A percentile compares a stretch with the other conserved stretches of the same genome.
Evolutionary conservation across 208 protist species (phyloP).

Genomic region (Trypanosomatidae sp.): DNA sequence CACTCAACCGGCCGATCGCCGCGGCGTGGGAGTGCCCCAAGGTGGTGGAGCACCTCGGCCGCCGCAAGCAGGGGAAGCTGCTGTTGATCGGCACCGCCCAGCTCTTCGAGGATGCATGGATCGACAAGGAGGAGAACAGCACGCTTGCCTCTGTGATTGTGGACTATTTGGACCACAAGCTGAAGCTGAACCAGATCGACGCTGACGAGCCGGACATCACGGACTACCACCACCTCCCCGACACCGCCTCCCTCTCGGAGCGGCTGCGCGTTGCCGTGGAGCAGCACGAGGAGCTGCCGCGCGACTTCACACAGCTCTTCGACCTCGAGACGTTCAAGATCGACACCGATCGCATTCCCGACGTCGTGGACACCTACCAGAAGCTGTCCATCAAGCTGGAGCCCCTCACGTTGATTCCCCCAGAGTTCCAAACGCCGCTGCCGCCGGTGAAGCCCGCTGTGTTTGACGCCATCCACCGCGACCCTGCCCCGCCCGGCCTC

Average conservation of each 20-base stretch:
- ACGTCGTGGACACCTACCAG: slow-evolving; percentile 90
- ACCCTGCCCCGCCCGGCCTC: slow-evolving; percentile 89
- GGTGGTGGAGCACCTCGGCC: slow-evolving; percentile 67
- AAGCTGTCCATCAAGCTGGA: slow-evolving; percentile 94
- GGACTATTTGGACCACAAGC: slow-evolving; percentile 81
- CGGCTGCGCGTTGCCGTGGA: slow-evolving; percentile 94
- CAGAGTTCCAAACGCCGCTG: slow-evolving; percentile 95
- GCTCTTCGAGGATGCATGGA: slow-evolving; percentile 93
- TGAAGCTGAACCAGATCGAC: slow-evolving; percentile 95
- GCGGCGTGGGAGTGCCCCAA: slow-evolving; percentile 78
- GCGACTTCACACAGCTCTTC: slow-evolving; percentile 95
- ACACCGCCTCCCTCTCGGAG: slow-evolving; percentile 93
- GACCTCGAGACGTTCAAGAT: slow-evolving; percentile 94
- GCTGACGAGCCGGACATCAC: slow-evolving; percentile 95
- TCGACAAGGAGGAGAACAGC: slow-evolving; percentile 95
- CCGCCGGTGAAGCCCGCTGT: slow-evolving; percentile 94
- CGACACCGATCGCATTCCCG: slow-evolving; percentile 93
- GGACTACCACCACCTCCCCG: slow-evolving; percentile 95
- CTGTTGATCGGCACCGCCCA: slow-evolving; percentile 88
- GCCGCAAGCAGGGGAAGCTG: slow-evolving; percentile 89
- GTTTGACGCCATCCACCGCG: slow-evolving; percentile 93
- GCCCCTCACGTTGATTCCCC: slow-evolving; percentile 95
- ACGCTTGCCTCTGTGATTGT: slow-evolving; percentile 85
- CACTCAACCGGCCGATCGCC: slow-evolving; percentile 93
- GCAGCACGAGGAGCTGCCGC: slow-evolving; percentile 94